These are phyloP conservation scores for Theileria parva DNA, from an alignment of 169 alveolate genomes.

Conservation along the genomic window DNA sequence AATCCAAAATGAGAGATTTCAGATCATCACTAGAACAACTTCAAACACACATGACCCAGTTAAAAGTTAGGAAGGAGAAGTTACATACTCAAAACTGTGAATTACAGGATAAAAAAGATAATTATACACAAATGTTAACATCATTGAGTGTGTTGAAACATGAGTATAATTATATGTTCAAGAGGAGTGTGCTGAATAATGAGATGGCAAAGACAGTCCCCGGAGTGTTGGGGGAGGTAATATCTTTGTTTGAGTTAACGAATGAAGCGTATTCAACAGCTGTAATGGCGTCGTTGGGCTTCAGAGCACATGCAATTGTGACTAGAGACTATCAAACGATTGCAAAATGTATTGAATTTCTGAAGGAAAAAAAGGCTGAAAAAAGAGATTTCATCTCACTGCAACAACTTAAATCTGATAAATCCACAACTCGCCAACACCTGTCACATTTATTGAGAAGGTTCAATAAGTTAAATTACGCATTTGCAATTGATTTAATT, in stretches of 20 bases:
- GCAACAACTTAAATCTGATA: conserved; percentile 55
- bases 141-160: conserved; percentile 61
- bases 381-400: conserved; percentile 70
- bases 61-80: conserved; percentile 30
- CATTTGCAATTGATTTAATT: conserved; percentile 48
- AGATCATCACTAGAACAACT: conserved; percentile 48
- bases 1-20: conserved; percentile 40
- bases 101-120: conserved; percentile 48
- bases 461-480: conserved; percentile 25
- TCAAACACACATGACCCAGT: conserved; percentile 25
- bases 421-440: conserved; percentile 32
- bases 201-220: conserved; percentile 52
- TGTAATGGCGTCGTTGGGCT: conserved; percentile 66
- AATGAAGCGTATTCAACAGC: conserved; percentile 64
- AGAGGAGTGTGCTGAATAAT: conserved; percentile 53
- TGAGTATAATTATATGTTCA: conserved; percentile 58
- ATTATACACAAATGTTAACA: conserved; percentile 52
- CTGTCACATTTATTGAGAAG: conserved; percentile 17
- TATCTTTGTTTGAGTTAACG: conserved; percentile 61
- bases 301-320: conserved; percentile 62
- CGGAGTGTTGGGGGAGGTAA: conserved; percentile 71
- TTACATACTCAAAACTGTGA: neutral
- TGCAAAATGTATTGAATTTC: conserved; percentile 54
- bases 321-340: conserved; percentile 51
- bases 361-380: conserved; percentile 56